Percentiles rank a stretch among this genome's conserved stretches.
These are phyloP conservation scores for Eruca vesicaria DNA, from an alignment of 441 rosid species.

Conservation along the genomic window DNA sequence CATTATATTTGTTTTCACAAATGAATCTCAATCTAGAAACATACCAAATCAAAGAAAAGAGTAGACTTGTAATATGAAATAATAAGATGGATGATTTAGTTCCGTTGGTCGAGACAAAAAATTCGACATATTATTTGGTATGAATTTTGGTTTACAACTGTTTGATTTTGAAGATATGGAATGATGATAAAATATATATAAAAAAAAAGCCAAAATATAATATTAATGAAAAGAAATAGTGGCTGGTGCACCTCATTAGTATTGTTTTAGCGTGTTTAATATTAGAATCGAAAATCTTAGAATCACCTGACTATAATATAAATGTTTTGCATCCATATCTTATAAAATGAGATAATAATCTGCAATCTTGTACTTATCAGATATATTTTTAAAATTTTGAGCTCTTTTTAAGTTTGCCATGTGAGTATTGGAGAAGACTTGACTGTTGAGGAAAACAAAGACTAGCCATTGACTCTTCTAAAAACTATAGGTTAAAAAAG, in stretches of 20 bases:
- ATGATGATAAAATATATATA: neutral
- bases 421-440: neutral
- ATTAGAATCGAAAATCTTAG: constrained; percentile 19
- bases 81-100: neutral
- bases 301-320: constrained; percentile 13
- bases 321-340: neutral
- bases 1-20: neutral
- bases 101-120: neutral
- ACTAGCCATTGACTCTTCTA: neutral
- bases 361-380: neutral
- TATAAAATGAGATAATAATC: neutral
- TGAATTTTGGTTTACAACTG: neutral
- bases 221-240: neutral
- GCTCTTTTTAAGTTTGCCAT: neutral
- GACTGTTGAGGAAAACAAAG: neutral
- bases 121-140: neutral
- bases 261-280: constrained; percentile 9
- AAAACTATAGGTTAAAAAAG: neutral
- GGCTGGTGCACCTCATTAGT: constrained; percentile 22
- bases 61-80: neutral
- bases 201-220: neutral
- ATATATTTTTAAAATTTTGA: neutral
- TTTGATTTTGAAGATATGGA: neutral
- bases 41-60: neutral
- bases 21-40: neutral